Conservation (phyloP, 257 asterid genomes). For the Paraleonurus japonicus region DNA sequence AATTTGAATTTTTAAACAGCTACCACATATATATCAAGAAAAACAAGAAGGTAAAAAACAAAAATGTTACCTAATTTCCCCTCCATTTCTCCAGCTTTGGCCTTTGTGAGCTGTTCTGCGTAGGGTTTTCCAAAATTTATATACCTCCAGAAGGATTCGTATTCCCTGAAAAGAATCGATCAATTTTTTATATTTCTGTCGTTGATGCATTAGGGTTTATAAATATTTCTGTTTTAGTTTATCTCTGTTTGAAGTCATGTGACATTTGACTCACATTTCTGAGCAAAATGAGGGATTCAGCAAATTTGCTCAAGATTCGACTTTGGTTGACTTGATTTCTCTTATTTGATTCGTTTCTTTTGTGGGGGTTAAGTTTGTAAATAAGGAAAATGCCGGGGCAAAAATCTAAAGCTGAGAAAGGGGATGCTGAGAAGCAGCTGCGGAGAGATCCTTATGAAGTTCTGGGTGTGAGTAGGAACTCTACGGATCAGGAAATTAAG, state of each 20-base stretch:
- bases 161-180: not conserved
- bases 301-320: constrained; percentile 30
- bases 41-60: constrained; percentile 27
- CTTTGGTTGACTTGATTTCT: constrained; percentile 27
- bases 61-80: constrained; percentile 50
- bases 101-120: constrained; percentile 14
- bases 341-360: constrained; percentile 23
- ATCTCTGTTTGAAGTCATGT: constrained; percentile 8
- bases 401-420: constrained; percentile 70
- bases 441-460: constrained; percentile 96
- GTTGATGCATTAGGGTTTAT: constrained; percentile 30
- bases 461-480: constrained; percentile 72
- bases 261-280: constrained; percentile 27
- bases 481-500: constrained; percentile 96
- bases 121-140: constrained; percentile 36
- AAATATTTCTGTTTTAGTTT: not conserved
- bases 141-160: not conserved
- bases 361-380: constrained; percentile 14
- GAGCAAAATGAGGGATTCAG: constrained; percentile 37
- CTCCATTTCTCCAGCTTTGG: constrained; percentile 42
- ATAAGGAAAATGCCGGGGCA: constrained; percentile 64
- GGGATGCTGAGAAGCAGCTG: constrained; percentile 58
- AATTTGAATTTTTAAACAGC: constrained; percentile 41
- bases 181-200: constrained; percentile 10
- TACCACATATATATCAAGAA: constrained; percentile 14